A percentile compares a stretch with the other conserved stretches of the same genome.
phyloP scores from a whole-genome alignment of 495 filamentous ascomycete genomes.

The Halenospora varia region DNA sequence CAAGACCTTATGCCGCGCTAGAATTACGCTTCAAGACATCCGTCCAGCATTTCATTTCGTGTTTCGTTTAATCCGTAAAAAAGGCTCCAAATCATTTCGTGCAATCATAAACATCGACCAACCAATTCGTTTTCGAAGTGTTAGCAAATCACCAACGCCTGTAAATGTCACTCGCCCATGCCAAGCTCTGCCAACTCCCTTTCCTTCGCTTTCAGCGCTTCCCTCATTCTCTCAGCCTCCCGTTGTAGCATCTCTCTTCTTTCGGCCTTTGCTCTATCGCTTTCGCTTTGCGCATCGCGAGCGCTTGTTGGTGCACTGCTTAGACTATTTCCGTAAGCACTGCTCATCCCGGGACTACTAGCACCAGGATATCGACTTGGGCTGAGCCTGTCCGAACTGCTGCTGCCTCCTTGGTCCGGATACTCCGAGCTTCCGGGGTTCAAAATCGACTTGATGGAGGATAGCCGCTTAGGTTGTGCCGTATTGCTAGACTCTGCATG shows the following conservation, averaged over 20 bases:
- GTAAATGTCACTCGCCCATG: conserved; percentile 6
- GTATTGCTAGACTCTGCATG: conserved; percentile 3
- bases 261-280: conserved; percentile 55
- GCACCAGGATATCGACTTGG: conserved; percentile 8
- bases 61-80: too few species aligned
- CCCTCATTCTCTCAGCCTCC: conserved; percentile 74
- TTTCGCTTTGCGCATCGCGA: conserved; percentile 36
- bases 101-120: not conserved
- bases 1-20: not conserved
- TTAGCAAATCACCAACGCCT: not conserved
- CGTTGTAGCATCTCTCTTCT: conserved; percentile 61
- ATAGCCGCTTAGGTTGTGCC: conserved; percentile 56
- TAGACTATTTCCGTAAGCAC: conserved; percentile 26
- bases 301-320: conserved; percentile 13
- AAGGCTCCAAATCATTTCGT: not conserved
- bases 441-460: conserved; percentile 77
- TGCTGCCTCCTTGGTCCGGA: not conserved
- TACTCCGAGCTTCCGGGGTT: conserved; percentile 46
- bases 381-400: conserved; percentile 3
- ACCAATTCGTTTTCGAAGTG: too few species aligned
- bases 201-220: conserved; percentile 71
- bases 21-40: not conserved
- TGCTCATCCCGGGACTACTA: conserved; percentile 15
- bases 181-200: conserved; percentile 67
- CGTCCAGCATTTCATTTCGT: not conserved